Base-by-base conservation (phyloP, 1,284 basidiomycete species). In the Heterobasidion occidentale region DNA sequence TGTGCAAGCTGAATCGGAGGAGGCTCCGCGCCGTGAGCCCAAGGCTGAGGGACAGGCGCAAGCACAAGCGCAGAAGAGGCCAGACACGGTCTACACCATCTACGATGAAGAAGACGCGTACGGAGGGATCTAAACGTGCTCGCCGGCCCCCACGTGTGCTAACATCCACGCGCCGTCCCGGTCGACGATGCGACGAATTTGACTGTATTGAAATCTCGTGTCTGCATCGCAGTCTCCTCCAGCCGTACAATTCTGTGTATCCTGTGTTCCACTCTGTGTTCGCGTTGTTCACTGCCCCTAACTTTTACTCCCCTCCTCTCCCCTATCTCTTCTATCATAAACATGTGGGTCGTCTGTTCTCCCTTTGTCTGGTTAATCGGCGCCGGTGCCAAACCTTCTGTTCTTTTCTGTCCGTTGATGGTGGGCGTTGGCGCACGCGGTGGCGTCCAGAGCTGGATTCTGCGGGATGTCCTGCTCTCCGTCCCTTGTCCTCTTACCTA, bases 31-130 rank as follows among this genome's bases (percentile, higher is more conserved):
- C 38, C 38, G 38, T 7, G 38, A 42, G 11, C 11, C 19, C 27
- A n/a, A 15, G n/a, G 19, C 60, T 52, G 19, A 56, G 51, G 34
- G 52, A 27, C 38, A 53, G n/a, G 46, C 14, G 42, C 56, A 52
- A 20, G 50, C 49, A 27, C 54, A 60, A 7, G 49, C 52, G 14
- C 46, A 52, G 15, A 66, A 66, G 60, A 69, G 76, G 53, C 77
- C 76, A 1, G 62, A 67, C 33, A 74, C 78, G 49, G 69, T 74
- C 49, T 77, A 79, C 59, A 80, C 81, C 20, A 57, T 84, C 58
- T 85, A 85, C 61, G 75, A 81, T 61, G 76, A 78, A 36, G 78
- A 79, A n/a, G 84, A 87, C 59, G 83, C 79, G 45, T 87, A 87
- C 61, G 81, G 75, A 36, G 84, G 84, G 38, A 77, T 86, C 65